phyloP scores from a whole-genome alignment of 345 rosid species.

The Citrus cavaleriei region DNA sequence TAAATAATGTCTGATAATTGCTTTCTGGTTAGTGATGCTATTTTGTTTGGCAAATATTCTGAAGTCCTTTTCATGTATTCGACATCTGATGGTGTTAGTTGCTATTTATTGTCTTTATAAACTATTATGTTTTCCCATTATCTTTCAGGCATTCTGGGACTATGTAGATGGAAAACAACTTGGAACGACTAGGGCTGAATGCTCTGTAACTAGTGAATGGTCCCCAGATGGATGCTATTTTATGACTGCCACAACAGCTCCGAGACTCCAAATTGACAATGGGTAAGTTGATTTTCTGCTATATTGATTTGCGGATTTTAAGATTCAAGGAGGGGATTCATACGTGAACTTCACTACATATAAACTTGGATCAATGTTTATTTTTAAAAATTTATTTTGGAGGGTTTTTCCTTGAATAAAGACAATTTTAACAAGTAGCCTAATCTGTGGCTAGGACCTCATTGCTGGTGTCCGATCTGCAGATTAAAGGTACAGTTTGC shows the following conservation, averaged over 20 bases:
- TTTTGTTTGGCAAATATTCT: not conserved
- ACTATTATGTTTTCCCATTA: not conserved
- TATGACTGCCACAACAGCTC: constrained; percentile 96
- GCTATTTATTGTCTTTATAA: not conserved
- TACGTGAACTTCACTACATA: constrained; percentile 4
- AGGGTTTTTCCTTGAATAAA: not conserved
- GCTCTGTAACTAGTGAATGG: constrained; percentile 90
- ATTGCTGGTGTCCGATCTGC: not conserved
- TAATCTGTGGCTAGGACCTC: not conserved
- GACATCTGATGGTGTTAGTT: not conserved
- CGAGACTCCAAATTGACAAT: constrained; percentile 90
- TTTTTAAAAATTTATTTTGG: not conserved
- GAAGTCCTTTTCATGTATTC: not conserved
- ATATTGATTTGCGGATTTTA: not conserved
- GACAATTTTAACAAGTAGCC: not conserved
- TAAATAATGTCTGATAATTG: not conserved
- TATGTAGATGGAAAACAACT: constrained; percentile 58
- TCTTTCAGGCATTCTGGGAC: constrained; percentile 87
- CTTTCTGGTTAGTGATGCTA: not conserved
- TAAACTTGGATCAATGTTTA: not conserved
- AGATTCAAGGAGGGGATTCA: not conserved
- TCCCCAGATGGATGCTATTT: constrained; percentile 88
- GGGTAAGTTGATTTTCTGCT: constrained; percentile 50
- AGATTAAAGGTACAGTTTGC: not conserved
- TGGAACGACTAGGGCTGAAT: constrained; percentile 80